Base-by-base conservation (phyloP, 2,329 filamentous ascomycete genomes). In the Phyllosticta paracitricarpa region DNA sequence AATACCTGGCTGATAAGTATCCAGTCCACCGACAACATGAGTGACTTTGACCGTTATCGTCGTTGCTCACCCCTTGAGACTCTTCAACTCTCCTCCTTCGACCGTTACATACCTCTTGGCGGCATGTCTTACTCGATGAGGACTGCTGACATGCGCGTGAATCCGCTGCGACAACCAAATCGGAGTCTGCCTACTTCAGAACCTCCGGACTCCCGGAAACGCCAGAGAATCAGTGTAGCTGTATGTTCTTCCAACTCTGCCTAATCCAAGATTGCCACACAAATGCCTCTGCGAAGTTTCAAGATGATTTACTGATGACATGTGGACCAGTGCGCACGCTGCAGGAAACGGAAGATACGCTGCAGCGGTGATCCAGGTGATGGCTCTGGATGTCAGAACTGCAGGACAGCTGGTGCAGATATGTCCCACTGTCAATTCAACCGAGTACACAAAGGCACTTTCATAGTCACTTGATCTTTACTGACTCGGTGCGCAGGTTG, bases 261-360 rank as follows among this genome's bases (percentile, higher is more conserved):
- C 53, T 25, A 26, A 14, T 33, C 33, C 35, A 30, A 30, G 9
- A 30, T 56, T 33, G 7, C 17, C 9, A 26, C 22, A 7, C 28
- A 19, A 19, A 10, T 9, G 19, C 19, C 19, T 22, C 19, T 19
- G n/a, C 28, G 22, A 33, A 30, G 6, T 52, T 17, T 19, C 6
- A 35, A 54, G 30, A 22, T 9, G 14, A 5, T 40, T 14, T 8
- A 25, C 58, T 61, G 6, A 61, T 28, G 19, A 9, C 7, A 22
- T 25, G 1, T 22, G 35, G 51, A 28, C 52, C 25, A 97, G 93
- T 97, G 93, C 73, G 84, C 85, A 40, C 85, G 93, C 66, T 97
- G 93, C 75, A 85, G 93, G 63, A 92, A 93, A 77, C 84, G 93
- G 63, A 97, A 97, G 79, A 97, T 97, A 68, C 88, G 90, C 67